Evolutionary conservation across 2,329 filamentous ascomycete genomes (phyloP), one percentile per base, ranked within the genome.

Genomic region (Ilyonectria sp.): DNA sequence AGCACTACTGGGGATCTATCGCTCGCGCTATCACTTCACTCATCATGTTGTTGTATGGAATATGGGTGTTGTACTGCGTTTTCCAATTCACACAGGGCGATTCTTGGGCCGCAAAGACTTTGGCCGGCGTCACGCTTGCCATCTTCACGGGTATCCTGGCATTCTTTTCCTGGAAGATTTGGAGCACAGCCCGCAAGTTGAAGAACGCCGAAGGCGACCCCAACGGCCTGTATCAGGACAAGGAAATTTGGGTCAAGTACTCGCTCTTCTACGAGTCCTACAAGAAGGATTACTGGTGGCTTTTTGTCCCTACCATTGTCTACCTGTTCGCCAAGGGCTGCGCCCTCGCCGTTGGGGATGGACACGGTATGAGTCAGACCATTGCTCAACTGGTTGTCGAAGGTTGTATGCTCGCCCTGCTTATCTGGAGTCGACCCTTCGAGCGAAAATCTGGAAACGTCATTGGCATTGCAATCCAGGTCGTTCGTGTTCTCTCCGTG

Each of bases 241-340:
- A 96, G 85, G 89, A 92, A 65, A 91, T 92, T 46, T 98, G 96
- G 95, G 87, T 94, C 79, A 97, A 96, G 84, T 99, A 99, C 87
- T 96, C 93, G 76, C 87, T 98, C 69, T 98, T 99, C 84, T 99
- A 99, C 85, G 96, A 98, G 77, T 92, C 92, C 74, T 98, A 97
- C 86, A 94, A 94, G 84, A 94, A 93, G 81, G 90, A 91, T 74
- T 97, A 95, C 85, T 99, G 96, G 96, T 98, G 95, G 95, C 83
- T 98, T 26, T 98, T 99, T 78, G 87, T 98, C 15, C 96, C 96
- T 0, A 86, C 89, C 68, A 97, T 98, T 76, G 68, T 94, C 70
- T 98, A 98, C 85, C 93, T 95, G 85, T 94, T 98, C 77, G 91
- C 90, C 78, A 96, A 96, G 83, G 95, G 95, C 61, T 92, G 91